Conservation (phyloP, 495 filamentous ascomycete species). For the Lindgomyces ingoldianus region DNA sequence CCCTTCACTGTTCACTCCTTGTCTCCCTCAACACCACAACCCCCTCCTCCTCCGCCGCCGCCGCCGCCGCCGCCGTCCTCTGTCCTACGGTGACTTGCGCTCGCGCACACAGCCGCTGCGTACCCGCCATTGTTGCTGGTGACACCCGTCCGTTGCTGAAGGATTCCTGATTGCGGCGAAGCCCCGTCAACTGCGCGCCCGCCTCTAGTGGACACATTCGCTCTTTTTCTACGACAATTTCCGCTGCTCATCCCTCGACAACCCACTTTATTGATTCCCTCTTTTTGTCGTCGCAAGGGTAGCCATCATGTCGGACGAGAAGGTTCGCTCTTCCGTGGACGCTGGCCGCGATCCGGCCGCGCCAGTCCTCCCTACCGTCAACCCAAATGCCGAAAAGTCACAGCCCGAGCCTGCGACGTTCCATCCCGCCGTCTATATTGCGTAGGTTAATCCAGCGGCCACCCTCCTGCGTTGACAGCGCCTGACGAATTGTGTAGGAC, state of each 20-base stretch:
- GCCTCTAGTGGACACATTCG: conserved; percentile 4
- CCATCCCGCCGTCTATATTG: conserved; percentile 87
- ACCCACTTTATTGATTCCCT: conserved; percentile 12
- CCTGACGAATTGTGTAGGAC: conserved; percentile 55
- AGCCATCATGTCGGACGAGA: conserved; percentile 63
- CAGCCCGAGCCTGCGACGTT: conserved; percentile 61
- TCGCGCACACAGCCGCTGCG: conserved; percentile 5
- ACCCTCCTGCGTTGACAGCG: not conserved
- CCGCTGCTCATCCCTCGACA: not conserved
- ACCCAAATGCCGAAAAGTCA: conserved; percentile 67
- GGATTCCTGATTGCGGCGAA: conserved; percentile 19
- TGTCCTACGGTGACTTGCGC: conserved; percentile 6
- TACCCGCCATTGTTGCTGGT: conserved; percentile 8
- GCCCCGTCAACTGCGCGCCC: not conserved
- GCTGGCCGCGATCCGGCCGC: conserved; percentile 56
- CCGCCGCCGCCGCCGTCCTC: not conserved
- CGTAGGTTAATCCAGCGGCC: conserved; percentile 57
- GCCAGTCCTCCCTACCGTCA: conserved; percentile 76
- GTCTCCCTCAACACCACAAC: not conserved
- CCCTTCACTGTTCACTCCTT: not conserved
- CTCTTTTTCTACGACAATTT: not conserved
- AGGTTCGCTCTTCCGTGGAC: conserved; percentile 77
- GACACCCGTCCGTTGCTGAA: not conserved
- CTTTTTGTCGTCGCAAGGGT: conserved; percentile 10
- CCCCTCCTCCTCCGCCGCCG: conserved; percentile 10